Base-by-base conservation (phyloP, 257 asterid species). In the Gynochthodes officinalis region DNA sequence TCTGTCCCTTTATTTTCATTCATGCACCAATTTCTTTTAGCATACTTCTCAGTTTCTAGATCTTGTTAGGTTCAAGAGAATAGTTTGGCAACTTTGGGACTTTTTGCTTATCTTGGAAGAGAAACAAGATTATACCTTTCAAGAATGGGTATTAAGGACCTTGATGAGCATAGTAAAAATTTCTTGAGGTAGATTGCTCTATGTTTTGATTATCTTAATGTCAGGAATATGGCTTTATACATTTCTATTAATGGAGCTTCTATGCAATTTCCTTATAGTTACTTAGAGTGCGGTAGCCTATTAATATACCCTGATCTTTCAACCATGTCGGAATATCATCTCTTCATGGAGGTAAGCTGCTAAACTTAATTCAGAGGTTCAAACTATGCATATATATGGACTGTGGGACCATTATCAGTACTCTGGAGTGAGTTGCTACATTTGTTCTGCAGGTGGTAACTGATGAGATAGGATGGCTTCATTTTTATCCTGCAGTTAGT, bases 391-490 rank as follows among this genome's bases (percentile, higher is more conserved):
- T 21, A 37, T 25, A 44, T 57, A 48, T 44, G n/a, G 33, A 64
- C 19, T 53, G 46, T 23, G 44, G 78, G 67, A 18, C 30, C 18
- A 5, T 44, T 21, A 50, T 4, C 3, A n/a, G 66, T 43, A 59
- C 42, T 54, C 44, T 54, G 28, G 66, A 54, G 49, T 49, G 66
- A 54, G 49, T 49, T 12, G 81, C 71, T 58, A 81, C 28, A 64
- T 55, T 67, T 82, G 63, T 52, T 60, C 61, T 70, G 25, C 85
- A 91, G 97, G 97, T 89, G 59, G 86, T 85, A 61, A 71, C 82
- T 25, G 90, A 87, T 73, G 97, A 91, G 80, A 88, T 88, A 62
- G 88, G 89, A 63, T 91, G 97, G 97, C 90, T 91, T 11, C 90
- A 91, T 79, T 85, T 91, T 73, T 91, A 85, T 66, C 90, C 95